Conservation (phyloP, 768 basidiomycete genomes). For the Hydnum rufescens region DNA sequence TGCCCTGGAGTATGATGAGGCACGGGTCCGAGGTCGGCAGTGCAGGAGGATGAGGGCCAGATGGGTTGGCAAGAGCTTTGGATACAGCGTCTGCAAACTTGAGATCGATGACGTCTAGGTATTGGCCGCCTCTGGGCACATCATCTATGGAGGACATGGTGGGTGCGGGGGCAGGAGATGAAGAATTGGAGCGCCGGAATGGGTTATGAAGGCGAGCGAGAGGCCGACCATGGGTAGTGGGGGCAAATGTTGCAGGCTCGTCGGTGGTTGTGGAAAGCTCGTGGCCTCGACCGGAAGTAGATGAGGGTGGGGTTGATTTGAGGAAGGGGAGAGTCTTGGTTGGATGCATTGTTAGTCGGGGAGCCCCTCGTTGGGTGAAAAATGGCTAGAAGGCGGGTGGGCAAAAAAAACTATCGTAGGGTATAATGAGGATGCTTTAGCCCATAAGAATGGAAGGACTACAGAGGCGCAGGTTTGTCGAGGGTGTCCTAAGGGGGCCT, state of each 20-base stretch:
- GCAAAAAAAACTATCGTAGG: neutral
- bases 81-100: neutral
- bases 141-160: neutral
- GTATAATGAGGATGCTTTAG: neutral
- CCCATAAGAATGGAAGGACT: too few species aligned
- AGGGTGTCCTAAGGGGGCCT: neutral
- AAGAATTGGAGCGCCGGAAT: neutral
- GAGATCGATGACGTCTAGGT: neutral
- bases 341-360: too few species aligned
- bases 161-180: neutral
- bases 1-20: neutral
- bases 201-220: constrained; percentile 1
- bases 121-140: neutral
- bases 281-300: too few species aligned
- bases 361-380: too few species aligned
- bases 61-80: neutral
- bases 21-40: neutral
- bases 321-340: neutral
- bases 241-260: too few species aligned
- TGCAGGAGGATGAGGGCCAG: neutral
- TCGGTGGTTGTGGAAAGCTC: too few species aligned
- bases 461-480: neutral
- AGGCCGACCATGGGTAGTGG: neutral
- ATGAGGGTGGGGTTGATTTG: neutral
- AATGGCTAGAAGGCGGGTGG: too few species aligned